These are phyloP conservation scores for Casaregolazyma lundiana DNA, from an alignment of 1,139 yeast genomes.

Conservation along the genomic window DNA sequence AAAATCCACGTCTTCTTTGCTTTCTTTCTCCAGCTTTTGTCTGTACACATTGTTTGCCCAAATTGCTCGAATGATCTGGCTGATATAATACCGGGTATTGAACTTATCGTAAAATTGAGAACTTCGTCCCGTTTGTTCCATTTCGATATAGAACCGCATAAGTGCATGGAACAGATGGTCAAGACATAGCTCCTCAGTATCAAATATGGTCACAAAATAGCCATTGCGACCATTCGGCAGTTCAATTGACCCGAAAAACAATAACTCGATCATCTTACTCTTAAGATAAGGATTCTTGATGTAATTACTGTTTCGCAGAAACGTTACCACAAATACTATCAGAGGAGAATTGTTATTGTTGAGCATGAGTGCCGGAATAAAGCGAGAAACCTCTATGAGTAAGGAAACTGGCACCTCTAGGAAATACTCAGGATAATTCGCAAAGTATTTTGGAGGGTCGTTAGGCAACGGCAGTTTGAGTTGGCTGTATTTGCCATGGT, in stretches of 20 bases:
- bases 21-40: constrained; percentile 61
- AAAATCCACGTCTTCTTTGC: constrained; percentile 62
- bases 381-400: constrained; percentile 34
- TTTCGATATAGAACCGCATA: constrained; percentile 86
- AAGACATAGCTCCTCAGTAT: constrained; percentile 55
- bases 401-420: constrained; percentile 70
- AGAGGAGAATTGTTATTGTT: constrained; percentile 41
- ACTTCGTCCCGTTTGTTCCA: constrained; percentile 93
- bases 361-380: constrained; percentile 27
- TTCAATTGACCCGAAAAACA: constrained; percentile 65
- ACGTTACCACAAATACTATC: constrained; percentile 65
- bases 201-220: constrained; percentile 62
- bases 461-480: constrained; percentile 62
- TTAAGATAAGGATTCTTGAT: constrained; percentile 93
- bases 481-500: constrained; percentile 26
- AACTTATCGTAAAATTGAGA: constrained; percentile 96
- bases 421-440: constrained; percentile 78
- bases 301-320: constrained; percentile 79
- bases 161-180: constrained; percentile 74
- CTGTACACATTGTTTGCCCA: constrained; percentile 74
- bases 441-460: constrained; percentile 58
- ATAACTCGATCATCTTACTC: constrained; percentile 72
- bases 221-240: constrained; percentile 55
- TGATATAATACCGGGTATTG: constrained; percentile 81
- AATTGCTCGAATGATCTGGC: constrained; percentile 73